Base-by-base conservation (phyloP, 768 basidiomycete species). In the Rubroboletus pulcherrimus region DNA sequence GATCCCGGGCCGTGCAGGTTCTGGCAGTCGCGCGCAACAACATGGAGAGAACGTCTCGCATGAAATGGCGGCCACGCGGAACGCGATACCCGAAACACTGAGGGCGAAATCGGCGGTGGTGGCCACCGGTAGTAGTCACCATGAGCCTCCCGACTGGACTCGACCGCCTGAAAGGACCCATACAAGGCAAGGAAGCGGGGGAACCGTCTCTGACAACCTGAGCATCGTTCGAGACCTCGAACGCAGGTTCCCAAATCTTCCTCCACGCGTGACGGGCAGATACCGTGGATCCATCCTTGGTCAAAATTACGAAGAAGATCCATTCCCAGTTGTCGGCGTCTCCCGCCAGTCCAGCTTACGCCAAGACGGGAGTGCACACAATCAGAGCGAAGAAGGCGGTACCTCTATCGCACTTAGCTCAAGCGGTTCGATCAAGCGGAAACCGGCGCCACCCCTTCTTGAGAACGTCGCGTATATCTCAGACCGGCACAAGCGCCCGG, bases 161-260 rank as follows among this genome's bases (percentile, higher is more conserved):
- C 35, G 10, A 21, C 56, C 52, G 2, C 63, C 66, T 2, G 43
- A 54, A n/a, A 57, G 3, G 42, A 26, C 24, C 19, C 58, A 51
- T 19, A n/a, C 30, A 7, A 56, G 49, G 24, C 66, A 29, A 21
- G 65, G 62, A 17, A 73, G 71, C 50, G 66, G 58, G 0, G 55
- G 43, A 53, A 66, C 69, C n/a, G 69, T 70, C 31, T 74, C 77
- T 3, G 79, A 81, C 54, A 75, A 73, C 24, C 56, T 80, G 26
- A 69, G 73, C 60, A 71, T 76, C 19, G 76, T 85, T 34, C 78
- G 76, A 19, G 80, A 81, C 35, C 71, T 85, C 51, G 75, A 82
- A 6, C 58, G 67, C 38, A 79, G 78, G 66, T 87, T 86, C 70
- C 82, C 85, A 37, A 73, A 69, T 14, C 73, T 79, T 48, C 82